These are phyloP conservation scores for Rhodocollybia butyracea DNA, from an alignment of 768 basidiomycete species.

Conservation along the genomic window DNA sequence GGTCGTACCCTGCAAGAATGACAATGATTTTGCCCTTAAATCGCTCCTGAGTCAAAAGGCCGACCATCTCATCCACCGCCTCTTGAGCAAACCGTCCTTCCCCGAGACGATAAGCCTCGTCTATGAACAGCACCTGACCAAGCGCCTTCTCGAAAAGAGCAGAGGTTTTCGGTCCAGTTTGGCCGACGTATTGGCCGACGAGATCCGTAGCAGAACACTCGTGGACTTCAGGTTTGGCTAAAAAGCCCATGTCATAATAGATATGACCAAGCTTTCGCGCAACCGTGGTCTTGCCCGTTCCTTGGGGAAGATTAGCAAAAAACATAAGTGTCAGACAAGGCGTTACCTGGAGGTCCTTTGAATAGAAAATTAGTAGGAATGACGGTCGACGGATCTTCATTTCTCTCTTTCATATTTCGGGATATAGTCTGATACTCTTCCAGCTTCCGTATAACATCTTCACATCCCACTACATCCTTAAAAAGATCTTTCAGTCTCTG, in stretches of 20 bases:
- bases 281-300: slow-evolving; percentile 51
- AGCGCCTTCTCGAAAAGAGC: slow-evolving; percentile 61
- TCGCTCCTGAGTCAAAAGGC: slow-evolving; percentile 35
- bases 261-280: slow-evolving; percentile 51
- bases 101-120: slow-evolving; percentile 65
- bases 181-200: slow-evolving; percentile 67
- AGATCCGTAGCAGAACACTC: slow-evolving; percentile 72
- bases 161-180: slow-evolving; percentile 66
- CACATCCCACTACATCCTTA: slow-evolving; percentile 60
- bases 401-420: slow-evolving; percentile 33
- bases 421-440: slow-evolving; percentile 52
- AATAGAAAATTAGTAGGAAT: slow-evolving; percentile 71
- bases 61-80: slow-evolving; percentile 70
- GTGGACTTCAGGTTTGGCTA: slow-evolving; percentile 46
- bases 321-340: neutral
- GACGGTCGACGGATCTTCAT: slow-evolving; percentile 42
- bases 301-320: slow-evolving; percentile 26
- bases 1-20: slow-evolving; percentile 44
- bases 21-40: slow-evolving; percentile 40
- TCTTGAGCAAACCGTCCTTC: slow-evolving; percentile 66
- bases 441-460: slow-evolving; percentile 48
- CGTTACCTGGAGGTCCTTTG: slow-evolving; percentile 67
- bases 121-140: slow-evolving; percentile 67
- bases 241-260: slow-evolving; percentile 50
- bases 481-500: slow-evolving; percentile 55